Conservation (phyloP, 192 early-diverging fungal genomes). For the Irineochytrium annulatum region DNA sequence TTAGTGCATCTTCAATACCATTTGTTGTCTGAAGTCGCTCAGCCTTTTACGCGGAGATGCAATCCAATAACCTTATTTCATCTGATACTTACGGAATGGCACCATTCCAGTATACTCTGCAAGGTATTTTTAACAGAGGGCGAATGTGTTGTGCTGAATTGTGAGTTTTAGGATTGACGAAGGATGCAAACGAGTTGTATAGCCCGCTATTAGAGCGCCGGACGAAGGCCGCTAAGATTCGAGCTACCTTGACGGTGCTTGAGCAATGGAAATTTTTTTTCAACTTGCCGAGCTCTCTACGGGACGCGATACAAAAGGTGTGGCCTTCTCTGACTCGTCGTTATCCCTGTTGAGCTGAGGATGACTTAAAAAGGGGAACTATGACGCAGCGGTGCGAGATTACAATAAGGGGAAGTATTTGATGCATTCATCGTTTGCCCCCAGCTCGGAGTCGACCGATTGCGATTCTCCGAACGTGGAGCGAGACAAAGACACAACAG, state of each 20-base stretch:
- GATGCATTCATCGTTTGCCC: slow-evolving; percentile 53
- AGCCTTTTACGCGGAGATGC: slow-evolving; percentile 86
- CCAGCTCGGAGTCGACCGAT: not conserved
- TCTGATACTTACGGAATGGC: slow-evolving; percentile 76
- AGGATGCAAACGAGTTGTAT: slow-evolving; percentile 78
- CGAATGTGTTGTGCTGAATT: too few relatives aligned
- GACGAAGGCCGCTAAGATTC: slow-evolving; percentile 83
- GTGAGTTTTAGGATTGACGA: slow-evolving; percentile 47
- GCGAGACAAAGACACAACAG: slow-evolving; percentile 1
- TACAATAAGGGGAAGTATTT: slow-evolving; percentile 93
- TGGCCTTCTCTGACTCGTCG: slow-evolving; percentile 3
- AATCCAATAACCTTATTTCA: slow-evolving; percentile 74
- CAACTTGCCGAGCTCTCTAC: slow-evolving; percentile 84
- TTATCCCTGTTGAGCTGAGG: not conserved
- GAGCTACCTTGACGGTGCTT: slow-evolving; percentile 82
- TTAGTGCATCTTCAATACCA: slow-evolving; percentile 27
- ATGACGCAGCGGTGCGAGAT: slow-evolving; percentile 86
- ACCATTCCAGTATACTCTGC: slow-evolving; percentile 62
- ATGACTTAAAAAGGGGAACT: slow-evolving; percentile 54
- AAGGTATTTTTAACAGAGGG: slow-evolving; percentile 43
- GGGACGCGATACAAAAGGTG: slow-evolving; percentile 79
- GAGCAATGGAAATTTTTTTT: slow-evolving; percentile 97
- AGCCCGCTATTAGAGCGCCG: slow-evolving; percentile 81
- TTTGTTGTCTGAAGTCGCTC: slow-evolving; percentile 1
- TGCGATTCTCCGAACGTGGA: not conserved